A percentile compares a stretch with the other conserved stretches of the same genome.
phyloP scores from a whole-genome alignment of 805 yeast species.

The Saccharomycopsis sp. region DNA sequence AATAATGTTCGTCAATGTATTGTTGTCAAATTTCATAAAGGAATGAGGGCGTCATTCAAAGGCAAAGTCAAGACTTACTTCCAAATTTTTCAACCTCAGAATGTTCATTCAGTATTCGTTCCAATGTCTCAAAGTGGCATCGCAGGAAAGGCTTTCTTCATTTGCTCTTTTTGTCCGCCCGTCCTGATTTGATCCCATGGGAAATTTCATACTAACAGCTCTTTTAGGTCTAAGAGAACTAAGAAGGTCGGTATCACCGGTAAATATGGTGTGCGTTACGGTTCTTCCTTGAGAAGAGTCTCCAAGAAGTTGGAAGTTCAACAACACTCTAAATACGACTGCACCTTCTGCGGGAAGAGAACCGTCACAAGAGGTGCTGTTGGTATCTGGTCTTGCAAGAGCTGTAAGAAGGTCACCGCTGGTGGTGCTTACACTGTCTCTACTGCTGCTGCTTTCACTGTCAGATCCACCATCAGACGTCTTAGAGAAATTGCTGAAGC shows the following conservation, averaged over 20 bases:
- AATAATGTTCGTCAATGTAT: no score
- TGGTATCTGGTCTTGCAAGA: constrained; percentile 97
- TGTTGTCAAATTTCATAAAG: no score
- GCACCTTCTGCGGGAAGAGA: constrained; percentile 99
- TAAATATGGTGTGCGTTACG: constrained; percentile 99
- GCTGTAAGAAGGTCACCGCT: constrained; percentile 95
- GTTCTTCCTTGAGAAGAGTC: constrained; percentile 99
- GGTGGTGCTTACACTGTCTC: constrained; percentile 99
- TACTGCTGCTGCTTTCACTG: constrained; percentile 99
- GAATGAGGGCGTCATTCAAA: no score
- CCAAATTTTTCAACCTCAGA: no score
- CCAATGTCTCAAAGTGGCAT: no score
- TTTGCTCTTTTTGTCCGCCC: no score
- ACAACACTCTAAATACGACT: constrained; percentile 98
- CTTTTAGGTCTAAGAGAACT: constrained; percentile 95
- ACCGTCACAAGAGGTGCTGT: constrained; percentile 94
- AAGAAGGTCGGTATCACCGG: constrained; percentile 99
- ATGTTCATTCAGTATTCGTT: no score
- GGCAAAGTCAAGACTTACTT: no score
- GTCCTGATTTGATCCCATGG: no score
- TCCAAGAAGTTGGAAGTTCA: constrained; percentile 98
- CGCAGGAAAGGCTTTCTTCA: no score
- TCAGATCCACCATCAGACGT: constrained; percentile 99
- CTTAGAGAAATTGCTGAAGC: constrained; percentile 99
- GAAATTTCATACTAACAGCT: neutral